Percentiles rank a stretch among this genome's conserved stretches.
Evolutionary conservation across 768 basidiomycete genomes (phyloP).

Genomic region (Lentinula boryana): DNA sequence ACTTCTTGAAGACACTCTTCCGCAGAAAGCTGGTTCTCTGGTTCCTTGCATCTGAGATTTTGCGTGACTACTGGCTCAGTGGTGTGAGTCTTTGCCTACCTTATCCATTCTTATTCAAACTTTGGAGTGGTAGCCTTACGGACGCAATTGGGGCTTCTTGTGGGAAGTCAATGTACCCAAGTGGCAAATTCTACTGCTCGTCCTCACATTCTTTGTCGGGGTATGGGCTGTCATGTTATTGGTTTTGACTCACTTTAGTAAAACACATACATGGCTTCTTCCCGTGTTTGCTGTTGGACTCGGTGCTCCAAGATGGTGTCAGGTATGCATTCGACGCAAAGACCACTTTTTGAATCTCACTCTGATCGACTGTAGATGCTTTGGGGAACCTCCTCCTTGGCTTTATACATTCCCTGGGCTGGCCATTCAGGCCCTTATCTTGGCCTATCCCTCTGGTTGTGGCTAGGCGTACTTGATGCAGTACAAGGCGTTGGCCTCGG

Average conservation of each 20-base stretch:
- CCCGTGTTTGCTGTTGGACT: conserved; percentile 95
- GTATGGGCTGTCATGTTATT: conserved; percentile 76
- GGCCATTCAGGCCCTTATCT: conserved; percentile 82
- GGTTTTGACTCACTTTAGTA: conserved; percentile 80
- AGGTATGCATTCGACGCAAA: conserved; percentile 35
- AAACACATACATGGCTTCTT: conserved; percentile 92
- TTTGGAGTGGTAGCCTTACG: conserved; percentile 57
- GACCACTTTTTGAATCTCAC: neutral
- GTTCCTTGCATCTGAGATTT: conserved; percentile 89
- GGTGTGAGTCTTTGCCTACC: conserved; percentile 45
- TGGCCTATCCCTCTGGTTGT: conserved; percentile 86
- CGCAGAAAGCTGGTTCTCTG: conserved; percentile 88
- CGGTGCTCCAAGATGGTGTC: conserved; percentile 93
- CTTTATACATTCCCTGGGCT: conserved; percentile 92
- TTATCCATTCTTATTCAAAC: conserved; percentile 48
- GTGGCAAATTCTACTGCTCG: conserved; percentile 79
- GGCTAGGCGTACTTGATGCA: conserved; percentile 92
- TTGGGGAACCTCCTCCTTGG: conserved; percentile 93
- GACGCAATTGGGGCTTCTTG: conserved; percentile 92
- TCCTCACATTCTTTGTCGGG: conserved; percentile 79
- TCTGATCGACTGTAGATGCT: conserved; percentile 72
- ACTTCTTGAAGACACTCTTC: conserved; percentile 86
- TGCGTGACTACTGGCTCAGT: conserved; percentile 88
- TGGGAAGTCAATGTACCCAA: conserved; percentile 81
- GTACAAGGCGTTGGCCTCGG: conserved; percentile 92